A percentile compares a stretch with the other conserved stretches of the same genome.
These are phyloP conservation scores for Rhizophagus clarus DNA, from an alignment of 192 early-diverging fungal genomes.

Conservation along the genomic window DNA sequence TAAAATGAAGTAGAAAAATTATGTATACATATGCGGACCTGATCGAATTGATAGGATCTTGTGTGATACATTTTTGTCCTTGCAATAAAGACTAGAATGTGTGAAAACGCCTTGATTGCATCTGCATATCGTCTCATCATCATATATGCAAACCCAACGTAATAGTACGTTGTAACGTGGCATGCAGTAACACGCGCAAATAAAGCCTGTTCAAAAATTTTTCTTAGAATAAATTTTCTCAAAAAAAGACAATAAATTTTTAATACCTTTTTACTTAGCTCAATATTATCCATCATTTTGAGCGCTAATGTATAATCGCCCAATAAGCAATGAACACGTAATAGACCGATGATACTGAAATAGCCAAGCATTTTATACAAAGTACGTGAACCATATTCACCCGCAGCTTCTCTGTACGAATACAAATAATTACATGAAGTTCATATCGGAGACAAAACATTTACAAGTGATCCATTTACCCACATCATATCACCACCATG, in stretches of 20 bases:
- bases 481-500: slow-evolving; percentile 84
- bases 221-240: background rate
- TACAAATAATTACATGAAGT: background rate
- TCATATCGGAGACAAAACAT: background rate
- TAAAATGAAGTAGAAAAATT: background rate
- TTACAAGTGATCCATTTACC: slow-evolving; percentile 10
- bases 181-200: slow-evolving; percentile 96
- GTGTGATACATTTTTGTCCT: slow-evolving; percentile 95
- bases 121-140: slow-evolving; percentile 98
- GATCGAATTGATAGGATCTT: slow-evolving; percentile 87
- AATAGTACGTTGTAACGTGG: slow-evolving; percentile 97
- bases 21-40: slow-evolving; percentile 45
- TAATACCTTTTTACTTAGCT: slow-evolving; percentile 78
- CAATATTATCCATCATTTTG: slow-evolving; percentile 96
- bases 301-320: slow-evolving; percentile 95
- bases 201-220: slow-evolving; percentile 63
- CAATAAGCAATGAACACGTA: slow-evolving; percentile 93
- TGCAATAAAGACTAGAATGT: slow-evolving; percentile 87
- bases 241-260: background rate
- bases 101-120: slow-evolving; percentile 89
- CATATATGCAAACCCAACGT: slow-evolving; percentile 96
- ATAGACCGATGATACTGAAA: slow-evolving; percentile 90
- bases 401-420: slow-evolving; percentile 72
- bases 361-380: slow-evolving; percentile 97
- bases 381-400: slow-evolving; percentile 85